phyloP scores from a whole-genome alignment of 352 stramenopile species.

The Phytophthora pisi region DNA sequence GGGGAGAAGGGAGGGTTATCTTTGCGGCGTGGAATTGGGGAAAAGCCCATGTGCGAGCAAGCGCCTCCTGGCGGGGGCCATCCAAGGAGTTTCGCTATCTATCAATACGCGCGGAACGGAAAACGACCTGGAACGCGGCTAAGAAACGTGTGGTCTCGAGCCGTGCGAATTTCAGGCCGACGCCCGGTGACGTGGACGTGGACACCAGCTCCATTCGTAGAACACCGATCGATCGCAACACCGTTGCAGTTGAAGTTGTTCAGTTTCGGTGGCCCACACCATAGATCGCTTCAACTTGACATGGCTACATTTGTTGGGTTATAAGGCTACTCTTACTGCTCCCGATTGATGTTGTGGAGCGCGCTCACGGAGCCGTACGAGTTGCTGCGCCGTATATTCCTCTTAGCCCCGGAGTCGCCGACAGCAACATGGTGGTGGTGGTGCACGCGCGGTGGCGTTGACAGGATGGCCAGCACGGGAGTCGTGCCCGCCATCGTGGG shows the following conservation, averaged over 20 bases:
- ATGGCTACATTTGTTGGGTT: slow-evolving; percentile 9
- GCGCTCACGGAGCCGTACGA: slow-evolving; percentile 31
- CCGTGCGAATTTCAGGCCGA: neutral
- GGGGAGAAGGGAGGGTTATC: slow-evolving; percentile 2
- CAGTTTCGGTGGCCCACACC: slow-evolving; percentile 13
- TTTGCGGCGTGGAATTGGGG: neutral
- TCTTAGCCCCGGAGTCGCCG: slow-evolving; percentile 9
- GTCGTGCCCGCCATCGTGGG: slow-evolving; percentile 63
- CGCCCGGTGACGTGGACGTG: slow-evolving; percentile 16
- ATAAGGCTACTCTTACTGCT: slow-evolving; percentile 23
- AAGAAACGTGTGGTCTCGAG: slow-evolving; percentile 19
- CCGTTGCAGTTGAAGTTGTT: slow-evolving; percentile 17
- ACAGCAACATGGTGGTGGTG: slow-evolving; percentile 23
- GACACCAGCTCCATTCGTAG: slow-evolving; percentile 22
- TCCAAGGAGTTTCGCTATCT: slow-evolving; percentile 24
- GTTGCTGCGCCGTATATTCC: slow-evolving; percentile 20
- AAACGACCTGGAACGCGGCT: slow-evolving; percentile 14
- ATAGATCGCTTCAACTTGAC: slow-evolving; percentile 15
- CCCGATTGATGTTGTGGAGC: slow-evolving; percentile 24
- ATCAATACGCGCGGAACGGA: slow-evolving; percentile 13
- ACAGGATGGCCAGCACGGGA: slow-evolving; percentile 63
- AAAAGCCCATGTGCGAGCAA: slow-evolving; percentile 24
- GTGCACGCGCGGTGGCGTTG: slow-evolving; percentile 56
- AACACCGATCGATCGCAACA: slow-evolving; percentile 3
- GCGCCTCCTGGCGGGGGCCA: neutral